These are phyloP conservation scores for Pythium vanterpoolii DNA, from an alignment of 352 stramenopile genomes.

Conservation along the genomic window DNA sequence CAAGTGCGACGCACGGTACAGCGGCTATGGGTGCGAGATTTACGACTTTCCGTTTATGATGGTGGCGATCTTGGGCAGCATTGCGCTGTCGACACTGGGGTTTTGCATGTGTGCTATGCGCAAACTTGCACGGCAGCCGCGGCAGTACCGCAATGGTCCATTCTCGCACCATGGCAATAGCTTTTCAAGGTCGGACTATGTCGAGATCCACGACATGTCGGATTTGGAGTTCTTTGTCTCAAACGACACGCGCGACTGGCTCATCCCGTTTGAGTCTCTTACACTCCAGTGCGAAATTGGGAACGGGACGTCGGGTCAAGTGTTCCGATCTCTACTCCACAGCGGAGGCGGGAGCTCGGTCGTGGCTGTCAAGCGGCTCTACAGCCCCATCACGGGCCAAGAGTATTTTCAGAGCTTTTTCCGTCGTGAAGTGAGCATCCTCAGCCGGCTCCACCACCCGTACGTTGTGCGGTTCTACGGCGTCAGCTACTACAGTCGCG, in stretches of 20 bases:
- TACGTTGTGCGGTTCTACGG: slow-evolving; percentile 90
- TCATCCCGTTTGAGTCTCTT: slow-evolving; percentile 88
- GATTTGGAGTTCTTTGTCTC: slow-evolving; percentile 87
- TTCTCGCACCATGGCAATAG: slow-evolving; percentile 45
- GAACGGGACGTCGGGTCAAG: slow-evolving; percentile 86
- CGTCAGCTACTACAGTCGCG: slow-evolving; percentile 88
- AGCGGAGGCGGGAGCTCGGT: slow-evolving; percentile 79
- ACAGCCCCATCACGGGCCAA: slow-evolving; percentile 82
- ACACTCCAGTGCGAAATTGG: slow-evolving; percentile 84
- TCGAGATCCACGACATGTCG: slow-evolving; percentile 84
- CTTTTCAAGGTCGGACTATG: slow-evolving; percentile 80
- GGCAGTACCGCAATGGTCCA: slow-evolving; percentile 43
- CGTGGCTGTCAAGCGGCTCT: slow-evolving; percentile 86
- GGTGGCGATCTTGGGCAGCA: slow-evolving; percentile 72
- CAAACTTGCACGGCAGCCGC: slow-evolving; percentile 63
- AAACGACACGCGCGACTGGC: slow-evolving; percentile 84
- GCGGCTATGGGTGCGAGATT: slow-evolving; percentile 65
- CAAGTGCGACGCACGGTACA: slow-evolving; percentile 72
- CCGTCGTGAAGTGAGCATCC: slow-evolving; percentile 80
- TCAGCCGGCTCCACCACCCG: slow-evolving; percentile 85
- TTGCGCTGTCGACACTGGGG: slow-evolving; percentile 75
- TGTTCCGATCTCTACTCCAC: slow-evolving; percentile 86
- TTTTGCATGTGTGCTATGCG: slow-evolving; percentile 89
- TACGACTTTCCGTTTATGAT: slow-evolving; percentile 87
- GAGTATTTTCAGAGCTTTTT: slow-evolving; percentile 92